A percentile compares a stretch with the other conserved stretches of the same genome.
phyloP scores from a whole-genome alignment of 2,329 filamentous ascomycete species.

The Calonectria honghensis region DNA sequence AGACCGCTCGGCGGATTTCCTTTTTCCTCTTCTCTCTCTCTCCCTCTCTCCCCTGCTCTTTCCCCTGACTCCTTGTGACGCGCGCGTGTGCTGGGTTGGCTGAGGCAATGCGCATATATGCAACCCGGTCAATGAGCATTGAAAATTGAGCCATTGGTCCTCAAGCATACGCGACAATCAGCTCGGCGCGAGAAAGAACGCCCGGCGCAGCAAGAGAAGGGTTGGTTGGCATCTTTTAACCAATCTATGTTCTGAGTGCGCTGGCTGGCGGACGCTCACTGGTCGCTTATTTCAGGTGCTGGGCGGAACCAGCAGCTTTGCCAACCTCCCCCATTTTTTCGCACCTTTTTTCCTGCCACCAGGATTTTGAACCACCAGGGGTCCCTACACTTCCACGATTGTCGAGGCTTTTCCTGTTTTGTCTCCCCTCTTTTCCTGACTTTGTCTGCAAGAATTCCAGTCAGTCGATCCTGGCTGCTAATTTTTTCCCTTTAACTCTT shows the following conservation, averaged over 20 bases:
- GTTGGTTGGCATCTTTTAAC: constrained; percentile 28
- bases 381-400: constrained; percentile 44
- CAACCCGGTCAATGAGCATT: constrained; percentile 19
- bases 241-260: constrained; percentile 31
- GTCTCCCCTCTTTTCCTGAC: constrained; percentile 28
- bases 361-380: constrained; percentile 58
- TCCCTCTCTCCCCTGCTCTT: not conserved
- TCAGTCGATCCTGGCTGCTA: constrained; percentile 27
- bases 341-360: constrained; percentile 55
- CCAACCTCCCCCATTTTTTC: constrained; percentile 51
- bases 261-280: constrained; percentile 45
- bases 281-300: constrained; percentile 45
- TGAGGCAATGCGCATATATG: constrained; percentile 23
- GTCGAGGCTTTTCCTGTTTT: constrained; percentile 33
- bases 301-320: constrained; percentile 45
- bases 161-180: not conserved
- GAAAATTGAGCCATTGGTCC: constrained; percentile 27
- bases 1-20: not conserved
- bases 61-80: constrained; percentile 2
- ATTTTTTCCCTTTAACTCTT: constrained; percentile 1
- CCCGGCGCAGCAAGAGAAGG: constrained; percentile 1
- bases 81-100: constrained; percentile 4
- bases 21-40: not conserved
- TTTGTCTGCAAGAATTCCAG: constrained; percentile 33
- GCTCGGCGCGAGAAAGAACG: constrained; percentile 19